Evolutionary conservation across 2,329 filamentous ascomycete genomes (phyloP).

Genomic region (Beauveria rudraprayagi): DNA sequence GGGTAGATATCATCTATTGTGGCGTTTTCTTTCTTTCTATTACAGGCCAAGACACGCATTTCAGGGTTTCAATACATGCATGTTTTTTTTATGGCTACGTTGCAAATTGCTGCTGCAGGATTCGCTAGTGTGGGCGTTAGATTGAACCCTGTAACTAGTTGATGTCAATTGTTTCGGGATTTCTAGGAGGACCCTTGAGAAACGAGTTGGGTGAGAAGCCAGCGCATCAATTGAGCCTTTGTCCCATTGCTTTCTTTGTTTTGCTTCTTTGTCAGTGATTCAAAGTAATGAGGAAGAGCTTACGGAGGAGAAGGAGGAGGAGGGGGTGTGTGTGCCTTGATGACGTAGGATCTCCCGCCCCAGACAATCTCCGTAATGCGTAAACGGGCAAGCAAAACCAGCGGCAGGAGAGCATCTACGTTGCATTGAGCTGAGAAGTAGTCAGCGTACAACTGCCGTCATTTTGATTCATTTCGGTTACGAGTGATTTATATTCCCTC

Average conservation of each 20-base stretch:
- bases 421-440: background rate
- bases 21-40: slow-evolving; percentile 4
- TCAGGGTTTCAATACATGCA: background rate
- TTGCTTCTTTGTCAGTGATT: background rate
- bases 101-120: slow-evolving; percentile 1
- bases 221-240: background rate
- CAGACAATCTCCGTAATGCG: background rate
- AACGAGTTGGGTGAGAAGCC: background rate
- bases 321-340: background rate
- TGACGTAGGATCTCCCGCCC: background rate
- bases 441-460: background rate
- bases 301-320: too few relatives aligned
- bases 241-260: background rate
- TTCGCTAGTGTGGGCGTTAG: background rate
- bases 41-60: background rate
- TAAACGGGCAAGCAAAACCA: background rate
- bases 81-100: slow-evolving; percentile 1
- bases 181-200: background rate
- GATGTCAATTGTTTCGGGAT: background rate
- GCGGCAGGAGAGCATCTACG: background rate
- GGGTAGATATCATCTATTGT: slow-evolving; percentile 6
- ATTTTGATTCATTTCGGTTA: slow-evolving; percentile 3
- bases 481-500: background rate
- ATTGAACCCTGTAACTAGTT: background rate
- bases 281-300: background rate